phyloP scores from a whole-genome alignment of 169 alveolate genomes.

The Cryptosporidium meleagridis region DNA sequence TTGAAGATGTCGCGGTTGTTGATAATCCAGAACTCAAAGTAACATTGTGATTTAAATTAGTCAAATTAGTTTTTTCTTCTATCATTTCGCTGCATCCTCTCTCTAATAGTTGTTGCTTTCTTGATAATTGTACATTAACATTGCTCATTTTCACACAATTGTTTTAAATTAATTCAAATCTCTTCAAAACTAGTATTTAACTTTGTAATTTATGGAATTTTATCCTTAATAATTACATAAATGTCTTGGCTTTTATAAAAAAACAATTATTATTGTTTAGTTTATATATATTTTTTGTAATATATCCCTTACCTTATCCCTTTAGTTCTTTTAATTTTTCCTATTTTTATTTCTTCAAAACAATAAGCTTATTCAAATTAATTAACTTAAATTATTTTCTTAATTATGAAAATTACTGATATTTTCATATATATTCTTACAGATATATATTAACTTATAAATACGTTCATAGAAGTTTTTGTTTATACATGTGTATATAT shows the following conservation, averaged over 20 bases:
- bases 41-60: conserved; percentile 44
- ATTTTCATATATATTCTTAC: not conserved
- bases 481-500: not conserved
- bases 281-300: not conserved
- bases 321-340: not conserved
- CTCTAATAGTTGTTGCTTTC: conserved; percentile 51
- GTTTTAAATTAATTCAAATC: not conserved
- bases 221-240: not conserved
- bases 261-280: not conserved
- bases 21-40: conserved; percentile 65
- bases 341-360: not conserved
- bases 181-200: not conserved
- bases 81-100: conserved; percentile 36
- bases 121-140: conserved; percentile 45
- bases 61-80: conserved; percentile 26
- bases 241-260: not conserved
- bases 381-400: conserved; percentile 1
- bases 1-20: conserved; percentile 70
- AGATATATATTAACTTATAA: not conserved
- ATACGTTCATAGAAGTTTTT: not conserved
- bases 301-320: conserved; percentile 70
- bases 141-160: conserved; percentile 35
- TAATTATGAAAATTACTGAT: not conserved
- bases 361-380: not conserved
- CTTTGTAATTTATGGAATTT: not conserved